A percentile compares a stretch with the other conserved stretches of the same genome.
Evolutionary conservation across 1,139 yeast species (phyloP).

Genomic region (Suhomyces wounanorum): DNA sequence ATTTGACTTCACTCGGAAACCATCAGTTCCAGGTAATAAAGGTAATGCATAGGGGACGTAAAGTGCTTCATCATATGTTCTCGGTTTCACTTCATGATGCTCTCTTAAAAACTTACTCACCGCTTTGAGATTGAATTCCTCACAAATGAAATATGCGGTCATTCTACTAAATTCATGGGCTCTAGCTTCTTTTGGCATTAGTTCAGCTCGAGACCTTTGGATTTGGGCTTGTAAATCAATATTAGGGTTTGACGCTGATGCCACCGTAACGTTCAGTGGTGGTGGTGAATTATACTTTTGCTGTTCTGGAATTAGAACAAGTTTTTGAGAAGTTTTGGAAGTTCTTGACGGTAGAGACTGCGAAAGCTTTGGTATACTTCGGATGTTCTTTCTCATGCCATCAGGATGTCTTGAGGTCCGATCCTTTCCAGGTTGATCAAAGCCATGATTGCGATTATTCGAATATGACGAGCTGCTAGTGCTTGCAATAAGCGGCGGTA

Average conservation of each 20-base stretch:
- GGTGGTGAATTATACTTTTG: slow-evolving; percentile 19
- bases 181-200: slow-evolving; percentile 65
- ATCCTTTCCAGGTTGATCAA: background rate
- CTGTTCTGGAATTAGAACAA: slow-evolving; percentile 84
- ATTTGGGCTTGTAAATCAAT: slow-evolving; percentile 36
- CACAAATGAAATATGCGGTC: slow-evolving; percentile 88
- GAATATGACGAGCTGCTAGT: slow-evolving; percentile 11
- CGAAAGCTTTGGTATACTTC: slow-evolving; percentile 56
- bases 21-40: slow-evolving; percentile 82
- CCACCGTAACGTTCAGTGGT: slow-evolving; percentile 17
- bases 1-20: slow-evolving; percentile 79
- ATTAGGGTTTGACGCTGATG: slow-evolving; percentile 8
- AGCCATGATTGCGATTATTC: background rate
- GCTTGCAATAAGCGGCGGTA: slow-evolving; percentile 34
- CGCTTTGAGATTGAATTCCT: slow-evolving; percentile 67
- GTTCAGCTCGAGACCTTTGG: slow-evolving; percentile 65
- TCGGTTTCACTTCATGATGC: slow-evolving; percentile 80
- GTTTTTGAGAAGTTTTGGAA: slow-evolving; percentile 79
- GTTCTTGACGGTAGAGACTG: slow-evolving; percentile 82
- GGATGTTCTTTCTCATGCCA: slow-evolving; percentile 28
- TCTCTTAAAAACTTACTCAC: slow-evolving; percentile 65
- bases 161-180: slow-evolving; percentile 76
- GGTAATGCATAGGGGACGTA: slow-evolving; percentile 92
- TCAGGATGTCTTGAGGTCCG: slow-evolving; percentile 2
- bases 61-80: slow-evolving; percentile 86